Evolutionary conservation across 768 basidiomycete species (phyloP).

Genomic region (Ramaria sp.): DNA sequence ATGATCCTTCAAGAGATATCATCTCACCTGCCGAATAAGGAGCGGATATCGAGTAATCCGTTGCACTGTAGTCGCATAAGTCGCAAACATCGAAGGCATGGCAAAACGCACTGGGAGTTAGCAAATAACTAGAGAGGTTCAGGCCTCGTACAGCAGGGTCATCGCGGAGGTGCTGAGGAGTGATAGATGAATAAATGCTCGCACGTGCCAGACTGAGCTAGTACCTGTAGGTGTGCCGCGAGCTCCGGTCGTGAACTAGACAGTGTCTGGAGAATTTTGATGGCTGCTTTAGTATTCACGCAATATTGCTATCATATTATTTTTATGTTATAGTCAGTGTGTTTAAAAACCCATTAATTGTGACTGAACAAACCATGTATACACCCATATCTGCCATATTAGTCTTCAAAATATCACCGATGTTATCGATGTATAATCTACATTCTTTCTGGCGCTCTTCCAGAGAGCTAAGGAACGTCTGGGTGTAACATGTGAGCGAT

Average conservation of each 20-base stretch:
- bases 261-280: conserved; percentile 63
- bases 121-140: conserved; percentile 82
- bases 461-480: conserved; percentile 78
- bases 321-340: too few relatives aligned
- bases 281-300: conserved; percentile 74
- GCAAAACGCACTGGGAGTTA: conserved; percentile 67
- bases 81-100: neutral
- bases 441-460: conserved; percentile 89
- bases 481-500: neutral
- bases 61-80: conserved; percentile 55
- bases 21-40: conserved; percentile 60
- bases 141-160: conserved; percentile 69
- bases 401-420: conserved; percentile 72
- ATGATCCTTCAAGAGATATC: neutral
- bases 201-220: neutral
- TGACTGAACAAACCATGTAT: conserved; percentile 53
- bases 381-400: conserved; percentile 70
- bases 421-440: conserved; percentile 79
- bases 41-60: conserved; percentile 91
- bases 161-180: conserved; percentile 55
- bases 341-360: neutral
- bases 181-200: neutral
- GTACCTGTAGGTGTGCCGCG: conserved; percentile 55
- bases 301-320: conserved; percentile 64
- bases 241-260: conserved; percentile 59